phyloP scores from a whole-genome alignment of 2,329 filamentous ascomycete genomes.

The Epichloe aotearoae region DNA sequence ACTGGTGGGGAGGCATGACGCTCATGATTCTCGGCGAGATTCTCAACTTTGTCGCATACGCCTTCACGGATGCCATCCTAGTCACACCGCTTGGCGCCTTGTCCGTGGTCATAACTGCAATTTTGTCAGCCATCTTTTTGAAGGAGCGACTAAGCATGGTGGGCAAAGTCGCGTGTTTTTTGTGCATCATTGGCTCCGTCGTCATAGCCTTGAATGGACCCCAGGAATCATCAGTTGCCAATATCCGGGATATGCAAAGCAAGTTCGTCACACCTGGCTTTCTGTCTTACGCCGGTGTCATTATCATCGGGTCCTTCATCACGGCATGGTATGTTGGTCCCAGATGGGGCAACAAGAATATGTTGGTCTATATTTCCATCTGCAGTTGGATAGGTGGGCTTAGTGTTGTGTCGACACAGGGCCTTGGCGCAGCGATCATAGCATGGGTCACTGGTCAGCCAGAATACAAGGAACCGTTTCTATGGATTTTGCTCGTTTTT shows the following conservation, averaged over 20 bases:
- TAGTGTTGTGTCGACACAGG: conserved; percentile 90
- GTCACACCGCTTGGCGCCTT: conserved; percentile 86
- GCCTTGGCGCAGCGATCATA: conserved; percentile 79
- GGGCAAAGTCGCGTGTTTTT: conserved; percentile 94
- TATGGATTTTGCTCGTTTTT: conserved; percentile 85
- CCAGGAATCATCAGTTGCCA: conserved; percentile 65
- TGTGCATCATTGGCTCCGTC: conserved; percentile 85
- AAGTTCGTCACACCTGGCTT: conserved; percentile 83
- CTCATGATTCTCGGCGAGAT: conserved; percentile 95
- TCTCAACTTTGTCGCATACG: conserved; percentile 95
- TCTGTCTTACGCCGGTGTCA: conserved; percentile 67
- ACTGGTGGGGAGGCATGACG: conserved; percentile 93
- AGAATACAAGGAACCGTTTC: conserved; percentile 96
- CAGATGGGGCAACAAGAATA: conserved; percentile 86
- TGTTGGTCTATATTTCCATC: conserved; percentile 94
- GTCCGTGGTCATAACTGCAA: conserved; percentile 81
- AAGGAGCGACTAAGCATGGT: conserved; percentile 94
- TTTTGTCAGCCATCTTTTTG: conserved; percentile 91
- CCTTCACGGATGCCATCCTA: conserved; percentile 90
- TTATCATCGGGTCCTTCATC: conserved; percentile 59
- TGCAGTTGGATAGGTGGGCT: conserved; percentile 90
- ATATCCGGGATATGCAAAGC: conserved; percentile 84
- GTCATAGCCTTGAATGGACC: conserved; percentile 94
- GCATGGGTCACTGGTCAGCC: conserved; percentile 68
- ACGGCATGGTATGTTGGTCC: conserved; percentile 73